These are phyloP conservation scores for Neophaeococcomyces mojaviensis DNA, from an alignment of 2,329 filamentous ascomycete genomes.

Conservation along the genomic window DNA sequence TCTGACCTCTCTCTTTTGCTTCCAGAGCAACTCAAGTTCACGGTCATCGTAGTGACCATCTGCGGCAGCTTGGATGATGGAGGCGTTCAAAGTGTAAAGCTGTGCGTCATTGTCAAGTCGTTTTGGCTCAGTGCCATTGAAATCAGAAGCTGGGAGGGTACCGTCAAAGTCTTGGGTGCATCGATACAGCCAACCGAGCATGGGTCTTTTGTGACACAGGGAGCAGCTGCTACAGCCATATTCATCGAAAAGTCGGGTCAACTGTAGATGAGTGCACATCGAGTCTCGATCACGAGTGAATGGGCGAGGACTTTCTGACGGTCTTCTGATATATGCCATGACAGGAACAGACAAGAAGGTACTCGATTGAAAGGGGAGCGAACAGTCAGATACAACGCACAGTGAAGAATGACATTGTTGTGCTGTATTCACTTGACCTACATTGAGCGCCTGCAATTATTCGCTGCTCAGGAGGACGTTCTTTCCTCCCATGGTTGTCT, in stretches of 20 bases:
- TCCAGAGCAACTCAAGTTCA: constrained; percentile 34
- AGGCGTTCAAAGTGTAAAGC: constrained; percentile 28
- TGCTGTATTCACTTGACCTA: no score
- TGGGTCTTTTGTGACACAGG: constrained; percentile 48
- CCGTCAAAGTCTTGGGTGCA: constrained; percentile 59
- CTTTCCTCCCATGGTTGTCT: no score
- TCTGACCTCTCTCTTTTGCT: constrained; percentile 34
- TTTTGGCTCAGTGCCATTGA: constrained; percentile 9
- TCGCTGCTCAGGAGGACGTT: no score
- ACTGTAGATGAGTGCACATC: constrained; percentile 60
- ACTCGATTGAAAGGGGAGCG: not conserved
- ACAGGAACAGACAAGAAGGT: not conserved
- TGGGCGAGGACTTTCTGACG: not conserved
- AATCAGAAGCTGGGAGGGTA: constrained; percentile 31
- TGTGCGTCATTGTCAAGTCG: constrained; percentile 9
- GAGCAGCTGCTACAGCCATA: constrained; percentile 49
- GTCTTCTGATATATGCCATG: not conserved
- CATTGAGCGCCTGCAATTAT: no score
- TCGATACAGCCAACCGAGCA: constrained; percentile 64
- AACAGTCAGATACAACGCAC: not conserved
- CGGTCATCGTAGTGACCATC: constrained; percentile 36
- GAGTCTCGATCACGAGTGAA: not conserved
- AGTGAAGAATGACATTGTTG: no score
- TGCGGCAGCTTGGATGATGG: constrained; percentile 36
- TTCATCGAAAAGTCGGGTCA: constrained; percentile 52